phyloP scores from a whole-genome alignment of 2,329 filamentous ascomycete genomes.

The Fusarium papillatum region DNA sequence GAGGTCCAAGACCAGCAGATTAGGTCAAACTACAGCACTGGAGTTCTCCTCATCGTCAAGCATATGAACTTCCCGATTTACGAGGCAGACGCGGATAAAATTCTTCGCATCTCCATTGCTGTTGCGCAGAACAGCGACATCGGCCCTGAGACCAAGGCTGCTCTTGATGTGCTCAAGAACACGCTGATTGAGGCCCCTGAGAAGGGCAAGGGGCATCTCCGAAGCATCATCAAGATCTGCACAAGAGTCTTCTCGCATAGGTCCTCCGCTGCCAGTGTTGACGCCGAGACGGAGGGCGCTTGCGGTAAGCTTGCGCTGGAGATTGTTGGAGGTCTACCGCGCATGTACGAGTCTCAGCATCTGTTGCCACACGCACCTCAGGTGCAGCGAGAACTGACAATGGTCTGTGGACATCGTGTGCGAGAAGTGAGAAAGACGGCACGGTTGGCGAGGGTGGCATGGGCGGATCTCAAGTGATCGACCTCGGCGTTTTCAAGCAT shows the following conservation, averaged over 20 bases:
- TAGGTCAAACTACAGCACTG: conserved; percentile 59
- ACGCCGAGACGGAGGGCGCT: conserved; percentile 42
- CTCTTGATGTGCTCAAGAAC: conserved; percentile 62
- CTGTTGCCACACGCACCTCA: conserved; percentile 59
- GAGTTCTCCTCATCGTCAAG: conserved; percentile 62
- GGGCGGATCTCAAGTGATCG: conserved; percentile 56
- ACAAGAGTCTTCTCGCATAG: conserved; percentile 53
- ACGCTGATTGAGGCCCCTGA: conserved; percentile 62
- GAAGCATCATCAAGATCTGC: conserved; percentile 62
- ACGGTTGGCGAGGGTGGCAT: conserved; percentile 62
- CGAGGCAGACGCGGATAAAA: conserved; percentile 61
- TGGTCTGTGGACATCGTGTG: conserved; percentile 66
- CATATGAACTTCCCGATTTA: conserved; percentile 66
- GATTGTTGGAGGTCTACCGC: conserved; percentile 62
- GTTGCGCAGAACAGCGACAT: conserved; percentile 57
- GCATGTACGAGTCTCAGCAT: conserved; percentile 61
- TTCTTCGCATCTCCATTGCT: conserved; percentile 64
- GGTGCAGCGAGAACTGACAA: conserved; percentile 61
- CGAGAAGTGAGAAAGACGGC: conserved; percentile 66
- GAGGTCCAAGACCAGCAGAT: conserved; percentile 43
- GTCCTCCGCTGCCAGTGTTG: conserved; percentile 36
- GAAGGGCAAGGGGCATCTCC: conserved; percentile 61
- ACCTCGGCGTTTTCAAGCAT: conserved; percentile 17
- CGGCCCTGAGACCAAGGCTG: conserved; percentile 60
- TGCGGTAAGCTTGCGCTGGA: conserved; percentile 63